phyloP scores from a whole-genome alignment of 2,329 filamentous ascomycete genomes.

The Botrytis paeoniae region DNA sequence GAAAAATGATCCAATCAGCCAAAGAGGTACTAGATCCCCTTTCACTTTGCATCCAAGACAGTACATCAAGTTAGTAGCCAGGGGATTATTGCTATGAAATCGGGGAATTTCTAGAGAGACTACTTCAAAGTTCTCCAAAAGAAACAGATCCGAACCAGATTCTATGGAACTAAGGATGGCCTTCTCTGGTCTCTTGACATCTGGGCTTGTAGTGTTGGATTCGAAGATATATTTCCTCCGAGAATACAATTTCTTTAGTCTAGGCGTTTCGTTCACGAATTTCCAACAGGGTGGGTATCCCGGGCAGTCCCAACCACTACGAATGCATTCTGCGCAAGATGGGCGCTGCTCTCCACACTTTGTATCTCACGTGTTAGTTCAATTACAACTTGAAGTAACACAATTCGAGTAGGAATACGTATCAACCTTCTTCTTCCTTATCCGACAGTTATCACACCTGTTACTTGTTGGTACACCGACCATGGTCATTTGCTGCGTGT shows the following conservation, averaged over 20 bases:
- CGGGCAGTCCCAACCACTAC: slow-evolving; percentile 23
- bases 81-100: slow-evolving; percentile 12
- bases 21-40: slow-evolving; percentile 18
- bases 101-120: slow-evolving; percentile 2
- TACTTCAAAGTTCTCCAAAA: not conserved
- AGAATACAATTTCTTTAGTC: slow-evolving; percentile 17
- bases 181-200: not conserved
- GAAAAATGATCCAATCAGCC: slow-evolving; percentile 20
- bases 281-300: slow-evolving; percentile 23
- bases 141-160: not conserved
- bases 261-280: slow-evolving; percentile 26
- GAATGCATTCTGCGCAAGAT: slow-evolving; percentile 25
- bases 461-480: slow-evolving; percentile 24
- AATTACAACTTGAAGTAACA: not conserved
- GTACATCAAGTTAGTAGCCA: slow-evolving; percentile 19
- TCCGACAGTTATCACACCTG: slow-evolving; percentile 25
- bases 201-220: not conserved
- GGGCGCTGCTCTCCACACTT: slow-evolving; percentile 28
- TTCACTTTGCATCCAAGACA: slow-evolving; percentile 22
- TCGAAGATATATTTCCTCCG: slow-evolving; percentile 19
- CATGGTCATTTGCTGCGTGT: slow-evolving; percentile 2
- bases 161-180: not conserved
- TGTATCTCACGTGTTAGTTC: not conserved
- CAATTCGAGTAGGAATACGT: not conserved
- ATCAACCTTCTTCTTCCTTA: slow-evolving; percentile 27